Percentiles rank a stretch among this genome's conserved stretches.
Evolutionary conservation across 257 asterid species (phyloP).

Genomic region (Lycium barbarum): DNA sequence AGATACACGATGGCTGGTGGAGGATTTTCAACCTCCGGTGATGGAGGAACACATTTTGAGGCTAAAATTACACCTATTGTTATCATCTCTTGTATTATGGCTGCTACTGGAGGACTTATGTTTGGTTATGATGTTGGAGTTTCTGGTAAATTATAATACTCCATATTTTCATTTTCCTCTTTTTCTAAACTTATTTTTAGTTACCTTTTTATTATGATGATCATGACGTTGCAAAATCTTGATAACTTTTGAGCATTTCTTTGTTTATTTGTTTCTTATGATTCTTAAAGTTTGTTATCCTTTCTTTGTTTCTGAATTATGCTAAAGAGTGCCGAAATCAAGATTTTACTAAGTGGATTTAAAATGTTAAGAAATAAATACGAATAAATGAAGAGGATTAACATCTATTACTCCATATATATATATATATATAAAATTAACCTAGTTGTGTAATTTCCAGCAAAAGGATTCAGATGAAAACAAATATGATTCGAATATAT

Average conservation of each 20-base stretch:
- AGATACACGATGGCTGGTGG: constrained; percentile 66
- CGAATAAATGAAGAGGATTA: not conserved
- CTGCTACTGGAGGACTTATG: constrained; percentile 93
- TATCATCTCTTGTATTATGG: constrained; percentile 77
- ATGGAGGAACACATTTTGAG: constrained; percentile 66
- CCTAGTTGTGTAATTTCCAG: not conserved
- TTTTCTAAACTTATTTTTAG: not conserved
- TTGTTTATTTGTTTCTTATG: not conserved
- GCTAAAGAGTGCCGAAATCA: not conserved
- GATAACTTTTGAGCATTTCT: not conserved
- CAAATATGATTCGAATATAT: not conserved
- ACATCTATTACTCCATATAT: not conserved
- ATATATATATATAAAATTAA: not conserved
- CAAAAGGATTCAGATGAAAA: not conserved
- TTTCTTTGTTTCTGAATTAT: not conserved
- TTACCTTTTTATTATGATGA: not conserved
- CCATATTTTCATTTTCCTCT: no score
- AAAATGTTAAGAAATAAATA: not conserved
- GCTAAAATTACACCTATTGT: constrained; percentile 86
- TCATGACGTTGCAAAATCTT: not conserved
- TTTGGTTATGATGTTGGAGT: constrained; percentile 84
- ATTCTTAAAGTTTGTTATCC: not conserved
- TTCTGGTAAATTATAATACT: constrained; percentile 50
- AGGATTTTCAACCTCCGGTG: constrained; percentile 57
- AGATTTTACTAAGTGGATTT: not conserved